Conservation (phyloP, 164 flowering plant genomes). For the Euptelea pleiosperma region DNA sequence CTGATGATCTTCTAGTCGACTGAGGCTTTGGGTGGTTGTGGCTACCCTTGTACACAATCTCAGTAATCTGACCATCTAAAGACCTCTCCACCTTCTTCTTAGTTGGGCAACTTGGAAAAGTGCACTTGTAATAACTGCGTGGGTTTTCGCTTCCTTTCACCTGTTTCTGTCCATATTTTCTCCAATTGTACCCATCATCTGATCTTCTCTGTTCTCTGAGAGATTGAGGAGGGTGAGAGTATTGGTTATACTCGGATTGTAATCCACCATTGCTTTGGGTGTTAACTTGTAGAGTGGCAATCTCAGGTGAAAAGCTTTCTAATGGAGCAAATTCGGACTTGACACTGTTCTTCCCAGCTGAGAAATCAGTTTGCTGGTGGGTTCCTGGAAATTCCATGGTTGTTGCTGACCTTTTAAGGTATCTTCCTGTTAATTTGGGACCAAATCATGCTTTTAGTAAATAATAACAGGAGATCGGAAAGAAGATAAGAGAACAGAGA, state of each 20-base stretch:
- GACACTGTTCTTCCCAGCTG: conserved; percentile 14
- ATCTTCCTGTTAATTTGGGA: conserved; percentile 26
- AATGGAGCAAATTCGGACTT: conserved; percentile 33
- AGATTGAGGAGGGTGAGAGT: conserved; percentile 36
- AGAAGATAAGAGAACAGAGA: not conserved
- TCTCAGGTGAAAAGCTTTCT: conserved; percentile 26
- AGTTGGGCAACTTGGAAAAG: conserved; percentile 63
- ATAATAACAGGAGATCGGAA: not conserved
- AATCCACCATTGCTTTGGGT: conserved; percentile 15
- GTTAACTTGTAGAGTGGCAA: conserved; percentile 17
- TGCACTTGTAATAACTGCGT: conserved; percentile 81
- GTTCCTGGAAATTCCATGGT: conserved; percentile 36
- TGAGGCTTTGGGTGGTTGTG: conserved; percentile 89
- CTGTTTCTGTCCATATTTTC: conserved; percentile 87
- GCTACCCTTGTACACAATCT: conserved; percentile 78
- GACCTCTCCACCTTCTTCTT: conserved; percentile 83
- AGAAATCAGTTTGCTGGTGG: conserved; percentile 25
- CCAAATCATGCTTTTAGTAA: not conserved
- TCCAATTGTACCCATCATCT: conserved; percentile 90
- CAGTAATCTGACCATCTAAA: conserved; percentile 76
- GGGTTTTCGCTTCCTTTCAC: conserved; percentile 85
- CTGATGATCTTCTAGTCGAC: conserved; percentile 41
- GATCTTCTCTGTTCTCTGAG: conserved; percentile 49
- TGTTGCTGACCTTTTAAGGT: conserved; percentile 16
- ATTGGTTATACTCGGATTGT: conserved; percentile 21